Conservation (phyloP, 1,284 basidiomycete species). For the Ustilago xerochloae region DNA sequence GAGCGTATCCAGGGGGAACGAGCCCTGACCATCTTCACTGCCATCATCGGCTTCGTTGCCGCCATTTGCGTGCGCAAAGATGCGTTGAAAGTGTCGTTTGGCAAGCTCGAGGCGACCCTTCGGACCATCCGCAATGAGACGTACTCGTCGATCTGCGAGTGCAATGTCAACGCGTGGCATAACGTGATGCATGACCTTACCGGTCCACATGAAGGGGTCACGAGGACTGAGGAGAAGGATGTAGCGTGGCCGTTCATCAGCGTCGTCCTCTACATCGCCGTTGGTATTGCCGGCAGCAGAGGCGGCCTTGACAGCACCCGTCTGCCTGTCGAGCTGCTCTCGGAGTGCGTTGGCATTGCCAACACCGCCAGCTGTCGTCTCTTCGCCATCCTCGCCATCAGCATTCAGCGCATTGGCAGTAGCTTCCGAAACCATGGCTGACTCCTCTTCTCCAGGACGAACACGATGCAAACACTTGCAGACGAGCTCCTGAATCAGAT, state of each 20-base stretch:
- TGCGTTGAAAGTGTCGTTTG: slow-evolving; percentile 77
- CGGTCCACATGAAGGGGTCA: slow-evolving; percentile 92
- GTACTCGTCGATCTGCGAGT: slow-evolving; percentile 63
- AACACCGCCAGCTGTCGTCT: slow-evolving; percentile 11
- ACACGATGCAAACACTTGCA: slow-evolving; percentile 76
- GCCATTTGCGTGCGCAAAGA: slow-evolving; percentile 36
- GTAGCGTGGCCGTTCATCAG: slow-evolving; percentile 73
- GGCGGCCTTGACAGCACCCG: background rate
- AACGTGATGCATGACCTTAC: slow-evolving; percentile 76
- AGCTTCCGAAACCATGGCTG: slow-evolving; percentile 39
- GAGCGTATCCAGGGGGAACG: slow-evolving; percentile 73
- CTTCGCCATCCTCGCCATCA: slow-evolving; percentile 41
- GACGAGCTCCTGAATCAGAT: slow-evolving; percentile 83
- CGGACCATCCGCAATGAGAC: slow-evolving; percentile 75
- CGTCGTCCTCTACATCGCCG: slow-evolving; percentile 68
- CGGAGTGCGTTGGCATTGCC: slow-evolving; percentile 29
- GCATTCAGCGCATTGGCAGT: slow-evolving; percentile 33
- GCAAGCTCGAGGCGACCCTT: slow-evolving; percentile 79
- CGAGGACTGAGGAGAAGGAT: slow-evolving; percentile 87
- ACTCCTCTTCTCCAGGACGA: slow-evolving; percentile 47
- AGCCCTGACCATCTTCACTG: slow-evolving; percentile 38
- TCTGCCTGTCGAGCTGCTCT: slow-evolving; percentile 44
- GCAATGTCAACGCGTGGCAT: slow-evolving; percentile 62
- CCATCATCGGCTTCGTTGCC: slow-evolving; percentile 57
- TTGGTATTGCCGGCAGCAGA: slow-evolving; percentile 44